Evolutionary conservation across 1,284 basidiomycete genomes (phyloP).

Genomic region (Vanrija sp.): DNA sequence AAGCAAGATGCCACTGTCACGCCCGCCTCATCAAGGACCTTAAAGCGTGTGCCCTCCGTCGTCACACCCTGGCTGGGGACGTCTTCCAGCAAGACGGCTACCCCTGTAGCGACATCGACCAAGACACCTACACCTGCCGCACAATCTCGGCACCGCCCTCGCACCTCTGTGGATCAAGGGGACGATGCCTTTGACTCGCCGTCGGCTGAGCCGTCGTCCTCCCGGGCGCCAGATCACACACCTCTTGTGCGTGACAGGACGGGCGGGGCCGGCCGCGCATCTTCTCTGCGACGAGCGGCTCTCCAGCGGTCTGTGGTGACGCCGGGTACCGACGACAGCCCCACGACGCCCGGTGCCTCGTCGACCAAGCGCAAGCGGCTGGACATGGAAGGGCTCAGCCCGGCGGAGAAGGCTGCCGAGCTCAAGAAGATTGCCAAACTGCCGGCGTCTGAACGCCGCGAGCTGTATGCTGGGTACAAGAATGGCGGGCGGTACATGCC

Average conservation of each 20-base stretch:
- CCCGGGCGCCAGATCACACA: not conserved
- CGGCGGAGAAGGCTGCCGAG: slow-evolving; percentile 29
- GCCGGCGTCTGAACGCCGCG: slow-evolving; percentile 26
- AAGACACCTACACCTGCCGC: no score
- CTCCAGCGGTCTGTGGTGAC: not conserved
- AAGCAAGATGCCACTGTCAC: not conserved
- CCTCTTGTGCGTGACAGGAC: slow-evolving; percentile 31
- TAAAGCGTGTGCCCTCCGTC: slow-evolving; percentile 2
- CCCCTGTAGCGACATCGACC: not conserved
- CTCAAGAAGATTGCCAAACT: slow-evolving; percentile 26
- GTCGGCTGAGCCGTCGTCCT: not conserved
- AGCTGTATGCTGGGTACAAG: slow-evolving; percentile 40
- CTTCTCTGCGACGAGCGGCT: not conserved
- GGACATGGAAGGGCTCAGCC: slow-evolving; percentile 27
- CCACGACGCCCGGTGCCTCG: not conserved
- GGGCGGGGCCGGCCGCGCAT: slow-evolving; percentile 4
- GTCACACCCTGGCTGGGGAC: slow-evolving; percentile 20
- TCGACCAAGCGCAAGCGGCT: slow-evolving; percentile 13
- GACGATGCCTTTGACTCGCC: slow-evolving; percentile 1
- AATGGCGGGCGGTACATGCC: slow-evolving; percentile 37
- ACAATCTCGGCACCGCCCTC: not conserved
- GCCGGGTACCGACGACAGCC: not conserved
- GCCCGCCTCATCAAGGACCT: no score
- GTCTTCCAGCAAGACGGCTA: not conserved
- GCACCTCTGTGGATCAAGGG: slow-evolving; percentile 8